A percentile compares a stretch with the other conserved stretches of the same genome.
phyloP scores from a whole-genome alignment of 768 basidiomycete species.

The Leccinum rimulosum region DNA sequence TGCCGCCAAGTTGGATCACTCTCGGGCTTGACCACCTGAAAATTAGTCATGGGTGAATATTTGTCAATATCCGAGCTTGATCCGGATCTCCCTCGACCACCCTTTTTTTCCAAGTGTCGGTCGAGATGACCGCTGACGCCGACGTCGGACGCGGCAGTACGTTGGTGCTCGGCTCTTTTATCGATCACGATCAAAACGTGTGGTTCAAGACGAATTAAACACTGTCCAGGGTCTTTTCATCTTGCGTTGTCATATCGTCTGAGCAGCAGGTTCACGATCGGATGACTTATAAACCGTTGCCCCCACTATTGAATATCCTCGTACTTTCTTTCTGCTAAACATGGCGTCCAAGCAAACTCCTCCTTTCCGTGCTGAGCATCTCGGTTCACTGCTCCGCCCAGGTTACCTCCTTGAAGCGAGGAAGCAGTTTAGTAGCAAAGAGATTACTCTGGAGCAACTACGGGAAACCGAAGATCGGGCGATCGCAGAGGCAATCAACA shows the following conservation, averaged over 20 bases:
- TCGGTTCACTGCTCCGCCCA: slow-evolving; percentile 45
- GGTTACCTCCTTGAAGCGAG: slow-evolving; percentile 37
- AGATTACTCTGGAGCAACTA: slow-evolving; percentile 35
- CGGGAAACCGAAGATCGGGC: slow-evolving; percentile 38
- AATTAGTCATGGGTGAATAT: too few relatives aligned
- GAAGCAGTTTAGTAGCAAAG: slow-evolving; percentile 33
- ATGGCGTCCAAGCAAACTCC: slow-evolving; percentile 30
- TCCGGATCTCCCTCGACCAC: too few relatives aligned
- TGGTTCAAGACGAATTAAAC: not conserved
- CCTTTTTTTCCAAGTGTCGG: too few relatives aligned
- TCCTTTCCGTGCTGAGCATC: slow-evolving; percentile 47
- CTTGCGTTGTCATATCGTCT: not conserved
- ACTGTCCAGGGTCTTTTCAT: not conserved
- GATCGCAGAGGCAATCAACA: slow-evolving; percentile 34
- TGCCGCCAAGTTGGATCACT: too few relatives aligned
- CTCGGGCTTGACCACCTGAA: too few relatives aligned
- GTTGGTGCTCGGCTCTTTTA: not conserved
- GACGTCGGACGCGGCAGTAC: too few relatives aligned
- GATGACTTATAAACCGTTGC: not conserved
- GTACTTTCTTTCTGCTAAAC: not conserved
- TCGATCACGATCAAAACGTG: not conserved
- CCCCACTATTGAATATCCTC: not conserved
- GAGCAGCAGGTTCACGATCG: not conserved
- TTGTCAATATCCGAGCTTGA: too few relatives aligned
- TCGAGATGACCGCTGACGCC: not conserved